Evolutionary conservation across 2,329 filamentous ascomycete genomes (phyloP), one percentile per base, ranked within the genome.

Genomic region (Xylaria sp.): DNA sequence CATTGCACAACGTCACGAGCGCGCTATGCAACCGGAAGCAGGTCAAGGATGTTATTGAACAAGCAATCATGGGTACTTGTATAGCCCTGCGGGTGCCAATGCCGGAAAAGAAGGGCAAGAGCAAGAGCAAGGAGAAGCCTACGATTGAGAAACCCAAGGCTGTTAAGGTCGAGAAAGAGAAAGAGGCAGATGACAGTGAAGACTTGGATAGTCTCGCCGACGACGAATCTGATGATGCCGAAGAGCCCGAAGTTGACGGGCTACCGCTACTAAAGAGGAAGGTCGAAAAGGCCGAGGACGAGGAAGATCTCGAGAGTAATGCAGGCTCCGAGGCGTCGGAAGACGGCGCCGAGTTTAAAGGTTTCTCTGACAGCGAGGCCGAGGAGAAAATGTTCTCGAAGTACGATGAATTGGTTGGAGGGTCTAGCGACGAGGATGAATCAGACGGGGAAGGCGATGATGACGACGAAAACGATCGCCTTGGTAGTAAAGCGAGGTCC

Each of bases 1-100:
- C 85, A 2, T 78, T 88, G 29, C 87, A 89, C 73, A 89, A 89
- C 75, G 87, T 90, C 60, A 89, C 87, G 29, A 89, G 87, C 68
- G 83, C 82, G 8, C 79, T 90, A 2, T 88, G 84, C 75, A 88
- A 86, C 67, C 80, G 83, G 61, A 82, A 82, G 5, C 81, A 84
- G 35, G 86, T 88, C 62, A 84, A 83, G 71, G 81, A 84, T 59
- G 82, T 82, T 2, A 78, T 87, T 10, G 82, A 84, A 29, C 81
- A 83, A 73, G 86, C 86, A 1, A 72, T 88, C 16, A 79, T 80
- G 64, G 82, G 79, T 32, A 82, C 87, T 2, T 89, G 87, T 75
- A 77, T 80, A 54, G 78, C 81, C 2, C 78, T 90, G 18, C 80
- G 83, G 1, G 81, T 89, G 0, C 77, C 84, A 2, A 78, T 84